These are phyloP conservation scores for Solanum hybrid DNA, from an alignment of 305 asterid genomes.

Conservation along the genomic window DNA sequence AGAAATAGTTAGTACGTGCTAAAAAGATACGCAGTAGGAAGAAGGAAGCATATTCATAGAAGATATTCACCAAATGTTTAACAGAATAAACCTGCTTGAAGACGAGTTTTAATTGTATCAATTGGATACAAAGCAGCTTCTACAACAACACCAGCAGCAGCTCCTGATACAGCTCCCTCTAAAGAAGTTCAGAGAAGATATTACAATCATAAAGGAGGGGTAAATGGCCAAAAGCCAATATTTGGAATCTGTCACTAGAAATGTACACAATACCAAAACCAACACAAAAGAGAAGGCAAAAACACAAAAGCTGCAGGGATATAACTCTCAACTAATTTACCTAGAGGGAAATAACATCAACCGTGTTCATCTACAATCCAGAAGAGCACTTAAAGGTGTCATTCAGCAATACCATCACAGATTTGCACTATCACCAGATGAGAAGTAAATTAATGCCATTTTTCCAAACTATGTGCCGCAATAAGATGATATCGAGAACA, in stretches of 20 bases:
- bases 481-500: background rate
- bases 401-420: background rate
- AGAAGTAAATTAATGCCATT: background rate
- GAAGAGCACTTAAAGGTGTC: background rate
- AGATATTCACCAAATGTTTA: background rate
- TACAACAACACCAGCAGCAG: slow-evolving; percentile 65
- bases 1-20: background rate
- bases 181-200: slow-evolving; percentile 3
- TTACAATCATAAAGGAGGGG: background rate
- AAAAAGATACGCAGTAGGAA: background rate
- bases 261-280: background rate
- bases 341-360: background rate
- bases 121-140: slow-evolving; percentile 58
- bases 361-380: background rate
- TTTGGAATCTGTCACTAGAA: background rate
- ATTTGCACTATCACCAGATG: background rate
- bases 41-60: background rate
- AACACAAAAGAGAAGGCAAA: background rate
- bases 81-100: slow-evolving; percentile 49
- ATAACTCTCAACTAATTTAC: background rate
- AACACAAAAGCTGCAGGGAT: background rate
- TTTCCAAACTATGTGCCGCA: background rate
- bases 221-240: background rate
- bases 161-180: slow-evolving; percentile 74
- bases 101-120: slow-evolving; percentile 69